Percentiles rank a stretch among this genome's conserved stretches.
phyloP scores from a whole-genome alignment of 1,284 basidiomycete species.

The Bjerkandera adusta region DNA sequence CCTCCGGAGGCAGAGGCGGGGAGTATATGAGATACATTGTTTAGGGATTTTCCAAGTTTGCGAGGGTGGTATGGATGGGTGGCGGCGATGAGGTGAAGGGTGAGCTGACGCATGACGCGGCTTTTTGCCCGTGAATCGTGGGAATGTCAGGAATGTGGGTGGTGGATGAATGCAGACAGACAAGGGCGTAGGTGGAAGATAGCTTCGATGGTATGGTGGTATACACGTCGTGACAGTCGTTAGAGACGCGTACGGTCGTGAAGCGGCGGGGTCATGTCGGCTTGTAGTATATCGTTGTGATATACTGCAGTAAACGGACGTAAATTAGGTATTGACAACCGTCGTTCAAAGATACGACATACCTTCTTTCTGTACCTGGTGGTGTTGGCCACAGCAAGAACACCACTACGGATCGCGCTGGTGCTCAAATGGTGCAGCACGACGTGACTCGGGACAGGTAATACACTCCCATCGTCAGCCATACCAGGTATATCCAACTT shows the following conservation, averaged over 20 bases:
- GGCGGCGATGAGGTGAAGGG: neutral
- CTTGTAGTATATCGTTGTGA: constrained; percentile 68
- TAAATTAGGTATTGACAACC: constrained; percentile 17
- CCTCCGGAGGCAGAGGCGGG: neutral
- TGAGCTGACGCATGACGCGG: neutral
- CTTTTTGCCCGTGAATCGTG: too few relatives aligned
- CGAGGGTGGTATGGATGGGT: neutral
- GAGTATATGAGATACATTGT: constrained; percentile 5
- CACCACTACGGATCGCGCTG: constrained; percentile 93
- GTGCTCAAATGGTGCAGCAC: constrained; percentile 96
- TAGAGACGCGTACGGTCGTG: too few relatives aligned
- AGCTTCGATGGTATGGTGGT: too few relatives aligned
- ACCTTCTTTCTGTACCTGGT: constrained; percentile 95
- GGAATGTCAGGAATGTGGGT: neutral
- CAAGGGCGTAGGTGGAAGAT: too few relatives aligned
- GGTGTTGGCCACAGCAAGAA: constrained; percentile 91
- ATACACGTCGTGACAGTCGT: too few relatives aligned
- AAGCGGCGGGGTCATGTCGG: constrained; percentile 51
- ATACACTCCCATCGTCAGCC: constrained; percentile 89
- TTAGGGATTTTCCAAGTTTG: neutral
- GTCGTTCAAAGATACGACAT: constrained; percentile 18
- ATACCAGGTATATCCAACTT: constrained; percentile 39
- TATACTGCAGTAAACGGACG: constrained; percentile 42
- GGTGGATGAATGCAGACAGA: neutral
- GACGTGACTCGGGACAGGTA: constrained; percentile 94